Conservation (phyloP, 2,329 filamentous ascomycete species). For the Pseudogymnoascus sp. region DNA sequence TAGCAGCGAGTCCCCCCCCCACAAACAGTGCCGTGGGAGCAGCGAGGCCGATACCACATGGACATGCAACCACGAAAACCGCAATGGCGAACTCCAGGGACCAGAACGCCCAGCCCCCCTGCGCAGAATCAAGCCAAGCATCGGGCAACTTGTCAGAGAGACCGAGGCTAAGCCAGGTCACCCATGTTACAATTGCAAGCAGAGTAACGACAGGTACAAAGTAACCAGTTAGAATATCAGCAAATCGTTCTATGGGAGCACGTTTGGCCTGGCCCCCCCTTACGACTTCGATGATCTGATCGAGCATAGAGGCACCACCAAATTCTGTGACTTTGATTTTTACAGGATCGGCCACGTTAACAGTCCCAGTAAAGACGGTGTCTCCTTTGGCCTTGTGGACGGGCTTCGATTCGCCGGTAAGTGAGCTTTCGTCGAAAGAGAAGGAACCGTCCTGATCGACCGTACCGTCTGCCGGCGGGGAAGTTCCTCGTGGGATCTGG, state of each 20-base stretch:
- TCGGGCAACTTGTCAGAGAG: conserved; percentile 45
- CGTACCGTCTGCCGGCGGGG: conserved; percentile 70
- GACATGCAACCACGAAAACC: conserved; percentile 47
- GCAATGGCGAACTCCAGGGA: conserved; percentile 62
- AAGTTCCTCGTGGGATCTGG: conserved; percentile 63
- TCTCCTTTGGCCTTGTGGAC: conserved; percentile 47
- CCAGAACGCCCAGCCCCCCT: conserved; percentile 57
- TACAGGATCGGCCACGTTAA: not conserved
- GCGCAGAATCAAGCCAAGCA: too few species aligned
- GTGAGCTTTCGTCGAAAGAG: conserved; percentile 67
- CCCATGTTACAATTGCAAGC: conserved; percentile 61
- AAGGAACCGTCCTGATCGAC: conserved; percentile 34
- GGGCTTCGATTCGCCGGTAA: conserved; percentile 69
- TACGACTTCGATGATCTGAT: conserved; percentile 69
- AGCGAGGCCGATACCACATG: conserved; percentile 48
- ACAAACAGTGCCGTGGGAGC: conserved; percentile 47
- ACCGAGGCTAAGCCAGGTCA: conserved; percentile 61
- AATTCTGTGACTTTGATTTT: conserved; percentile 20
- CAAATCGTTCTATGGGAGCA: conserved; percentile 67
- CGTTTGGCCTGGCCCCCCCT: conserved; percentile 68
- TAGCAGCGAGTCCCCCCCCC: conserved; percentile 42
- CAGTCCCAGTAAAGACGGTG: not conserved
- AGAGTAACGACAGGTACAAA: conserved; percentile 67
- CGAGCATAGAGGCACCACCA: conserved; percentile 65
- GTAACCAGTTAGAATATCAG: conserved; percentile 63